These are phyloP conservation scores for Pyrus bretschneideri DNA, from an alignment of 306 rosid genomes.

Conservation along the genomic window DNA sequence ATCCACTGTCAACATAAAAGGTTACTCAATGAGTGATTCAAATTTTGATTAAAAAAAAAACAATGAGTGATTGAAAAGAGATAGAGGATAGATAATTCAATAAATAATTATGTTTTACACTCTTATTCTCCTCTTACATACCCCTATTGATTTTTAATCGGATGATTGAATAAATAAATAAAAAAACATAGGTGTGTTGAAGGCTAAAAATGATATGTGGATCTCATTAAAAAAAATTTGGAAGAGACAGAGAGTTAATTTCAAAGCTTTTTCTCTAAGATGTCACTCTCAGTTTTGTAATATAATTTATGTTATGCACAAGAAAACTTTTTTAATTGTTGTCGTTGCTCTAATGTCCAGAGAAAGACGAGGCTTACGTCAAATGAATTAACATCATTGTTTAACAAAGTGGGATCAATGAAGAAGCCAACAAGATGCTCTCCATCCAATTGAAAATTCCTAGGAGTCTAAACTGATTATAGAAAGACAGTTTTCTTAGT, in stretches of 20 bases:
- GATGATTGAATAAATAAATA: no score
- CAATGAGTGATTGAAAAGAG: no score
- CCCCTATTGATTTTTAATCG: rapidly evolving
- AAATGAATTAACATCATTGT: neutral
- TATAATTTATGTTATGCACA: neutral
- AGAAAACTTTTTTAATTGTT: neutral
- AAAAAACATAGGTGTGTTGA: no score
- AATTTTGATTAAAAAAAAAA: no score
- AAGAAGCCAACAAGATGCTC: slow-evolving; percentile 8
- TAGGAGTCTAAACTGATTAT: slow-evolving; percentile 2
- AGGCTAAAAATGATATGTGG: no score
- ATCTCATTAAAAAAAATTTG: neutral
- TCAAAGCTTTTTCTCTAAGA: neutral
- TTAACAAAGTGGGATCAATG: neutral
- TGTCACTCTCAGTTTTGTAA: slow-evolving; percentile 24
- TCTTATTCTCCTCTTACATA: no score
- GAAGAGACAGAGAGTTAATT: slow-evolving; percentile 3
- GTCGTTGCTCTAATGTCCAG: neutral
- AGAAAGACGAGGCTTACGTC: neutral
- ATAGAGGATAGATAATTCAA: no score
- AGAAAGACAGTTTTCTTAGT: neutral
- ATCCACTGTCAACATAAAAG: no score
- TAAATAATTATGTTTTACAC: no score
- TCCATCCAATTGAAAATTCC: neutral
- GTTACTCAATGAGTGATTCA: no score